These are phyloP conservation scores for Dentiscutata heterogama DNA, from an alignment of 371 early-diverging fungal species.

Conservation along the genomic window DNA sequence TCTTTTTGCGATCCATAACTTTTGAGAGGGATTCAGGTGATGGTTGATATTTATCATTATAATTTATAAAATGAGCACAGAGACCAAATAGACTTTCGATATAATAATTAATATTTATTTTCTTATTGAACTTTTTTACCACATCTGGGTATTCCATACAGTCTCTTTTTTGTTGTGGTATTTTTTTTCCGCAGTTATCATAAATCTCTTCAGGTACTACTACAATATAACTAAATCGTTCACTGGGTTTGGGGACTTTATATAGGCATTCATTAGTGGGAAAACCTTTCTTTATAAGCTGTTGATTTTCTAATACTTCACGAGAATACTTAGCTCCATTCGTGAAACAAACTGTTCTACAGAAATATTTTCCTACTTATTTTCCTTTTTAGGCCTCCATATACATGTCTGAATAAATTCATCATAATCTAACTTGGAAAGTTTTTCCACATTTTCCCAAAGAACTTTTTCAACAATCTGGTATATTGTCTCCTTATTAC, in stretches of 20 bases:
- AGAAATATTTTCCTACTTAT: conserved; percentile 8
- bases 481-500: not conserved
- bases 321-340: conserved; percentile 20
- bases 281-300: conserved; percentile 13
- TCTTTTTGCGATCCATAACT: conserved; percentile 23
- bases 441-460: not conserved
- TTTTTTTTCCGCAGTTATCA: not conserved
- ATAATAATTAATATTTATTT: conserved; percentile 25
- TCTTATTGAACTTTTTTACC: conserved; percentile 33
- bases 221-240: conserved; percentile 23
- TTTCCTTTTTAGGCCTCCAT: conserved; percentile 9
- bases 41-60: conserved; percentile 2
- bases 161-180: conserved; percentile 3
- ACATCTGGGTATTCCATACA: conserved; percentile 42
- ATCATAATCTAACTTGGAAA: not conserved
- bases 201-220: not conserved
- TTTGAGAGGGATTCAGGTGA: conserved; percentile 25
- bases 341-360: not conserved
- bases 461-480: conserved; percentile 12
- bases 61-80: no score
- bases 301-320: not conserved
- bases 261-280: conserved; percentile 1
- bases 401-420: conserved; percentile 4
- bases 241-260: not conserved
- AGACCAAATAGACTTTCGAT: not conserved